Base-by-base conservation (phyloP, 208 protist species). In the Crithidia expoeki region DNA sequence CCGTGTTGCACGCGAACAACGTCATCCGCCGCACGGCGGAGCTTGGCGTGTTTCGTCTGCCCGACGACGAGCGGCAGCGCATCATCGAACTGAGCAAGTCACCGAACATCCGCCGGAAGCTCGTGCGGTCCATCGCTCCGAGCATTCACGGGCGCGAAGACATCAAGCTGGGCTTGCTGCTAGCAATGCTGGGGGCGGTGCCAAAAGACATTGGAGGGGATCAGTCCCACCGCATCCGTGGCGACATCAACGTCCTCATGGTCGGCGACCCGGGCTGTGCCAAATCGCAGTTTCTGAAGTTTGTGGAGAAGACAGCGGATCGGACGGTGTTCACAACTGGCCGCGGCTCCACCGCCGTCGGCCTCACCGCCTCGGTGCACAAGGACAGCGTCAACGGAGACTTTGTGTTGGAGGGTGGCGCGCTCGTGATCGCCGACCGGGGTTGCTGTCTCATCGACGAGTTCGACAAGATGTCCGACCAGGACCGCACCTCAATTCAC, bases 381-480 rank as follows among this genome's bases (percentile, higher is more conserved):
- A 97, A 97, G 71, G 99, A 99, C 80, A 89, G 91, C 56, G 73
- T 99, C 14, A 99, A 97, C 11, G 86, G 96, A 9, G 99, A 99
- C 83, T 99, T 99, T 96, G 99, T 99, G 30, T 89, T 99, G 7
- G 98, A 99, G 83, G 99, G 99, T 51, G 99, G 99, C 23, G 99
- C 99, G 12, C 86, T 99, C 2, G 99, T 99, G 23, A 96, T 99
- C 27, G 99, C 99, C 16, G 99, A 99, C 83, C 87, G 90, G 17
- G 98, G 98, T 46, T 96, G 99, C 50, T 99, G 98, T 81, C 84
- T 99, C 50, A 99, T 99, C 74, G 99, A 99, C 81, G 99, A 99
- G 89, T 99, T 99, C 76, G 99, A 99, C 86, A 99, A 99, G 84
- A 99, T 99, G 99, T 98, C 92, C 46, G 99, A 99, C 65, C 86